phyloP scores from a whole-genome alignment of 163 green algal species.

The Scenedesmus sp. region DNA sequence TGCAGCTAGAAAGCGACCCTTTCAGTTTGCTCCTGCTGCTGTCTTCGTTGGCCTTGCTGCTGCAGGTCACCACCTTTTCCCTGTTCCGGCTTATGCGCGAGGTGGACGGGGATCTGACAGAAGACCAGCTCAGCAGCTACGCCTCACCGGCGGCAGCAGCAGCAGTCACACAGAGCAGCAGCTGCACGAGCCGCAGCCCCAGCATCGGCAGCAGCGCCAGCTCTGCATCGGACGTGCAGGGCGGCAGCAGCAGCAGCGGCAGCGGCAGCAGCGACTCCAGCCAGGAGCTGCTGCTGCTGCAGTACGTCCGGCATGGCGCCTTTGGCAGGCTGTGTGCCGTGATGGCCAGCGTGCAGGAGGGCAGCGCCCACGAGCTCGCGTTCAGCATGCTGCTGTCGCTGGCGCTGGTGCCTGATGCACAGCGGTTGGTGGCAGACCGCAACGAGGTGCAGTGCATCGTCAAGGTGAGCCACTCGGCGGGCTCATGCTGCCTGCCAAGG shows the following conservation, averaged over 20 bases:
- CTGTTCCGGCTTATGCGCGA: conserved; percentile 38
- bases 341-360: not conserved
- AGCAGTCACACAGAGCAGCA: not conserved
- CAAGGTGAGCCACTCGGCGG: conserved; percentile 19
- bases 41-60: not conserved
- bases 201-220: not conserved
- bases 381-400: conserved; percentile 62
- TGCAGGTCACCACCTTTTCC: conserved; percentile 41
- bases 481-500: too few species aligned
- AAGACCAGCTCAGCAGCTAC: conserved; percentile 32
- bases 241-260: not conserved
- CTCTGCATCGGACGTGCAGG: not conserved
- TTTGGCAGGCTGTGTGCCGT: conserved; percentile 33
- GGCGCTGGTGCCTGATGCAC: conserved; percentile 50
- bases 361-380: conserved; percentile 57
- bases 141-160: conserved; percentile 27
- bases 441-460: conserved; percentile 18
- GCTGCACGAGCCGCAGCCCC: not conserved
- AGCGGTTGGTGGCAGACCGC: conserved; percentile 1
- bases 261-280: not conserved
- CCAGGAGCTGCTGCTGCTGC: conserved; percentile 18
- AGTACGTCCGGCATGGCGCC: conserved; percentile 10
- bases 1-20: too few species aligned
- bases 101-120: conserved; percentile 34
- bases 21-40: not conserved